phyloP scores from a whole-genome alignment of 305 asterid genomes.

The Salvia sclarea region DNA sequence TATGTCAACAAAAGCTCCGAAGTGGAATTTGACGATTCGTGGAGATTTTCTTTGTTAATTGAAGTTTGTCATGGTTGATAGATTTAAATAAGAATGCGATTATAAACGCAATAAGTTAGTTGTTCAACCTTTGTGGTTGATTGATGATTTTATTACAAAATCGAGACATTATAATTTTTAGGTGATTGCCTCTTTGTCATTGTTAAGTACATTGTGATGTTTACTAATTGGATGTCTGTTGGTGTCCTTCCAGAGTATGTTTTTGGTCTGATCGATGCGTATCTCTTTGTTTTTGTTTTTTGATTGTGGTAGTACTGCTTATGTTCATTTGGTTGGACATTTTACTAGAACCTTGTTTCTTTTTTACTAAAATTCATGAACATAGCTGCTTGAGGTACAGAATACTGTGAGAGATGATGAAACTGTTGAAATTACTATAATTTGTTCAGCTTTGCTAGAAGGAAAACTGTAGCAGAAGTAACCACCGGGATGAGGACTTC shows the following conservation, averaged over 20 bases:
- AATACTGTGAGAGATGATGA: neutral
- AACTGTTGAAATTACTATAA: conserved; percentile 35
- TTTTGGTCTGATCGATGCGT: neutral
- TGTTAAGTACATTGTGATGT: conserved; percentile 9
- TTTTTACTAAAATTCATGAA: neutral
- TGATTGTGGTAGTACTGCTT: neutral
- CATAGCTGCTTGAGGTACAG: neutral
- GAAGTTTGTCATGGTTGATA: conserved; percentile 29
- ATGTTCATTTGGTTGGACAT: neutral
- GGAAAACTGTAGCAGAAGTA: conserved; percentile 75
- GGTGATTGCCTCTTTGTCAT: conserved; percentile 13
- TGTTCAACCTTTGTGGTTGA: conserved; percentile 24
- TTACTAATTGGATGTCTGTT: conserved; percentile 15
- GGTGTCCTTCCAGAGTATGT: neutral
- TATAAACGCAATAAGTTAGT: conserved; percentile 32
- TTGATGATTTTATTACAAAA: conserved; percentile 14
- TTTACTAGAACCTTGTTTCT: neutral
- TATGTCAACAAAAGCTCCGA: conserved; percentile 36
- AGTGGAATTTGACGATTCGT: conserved; percentile 28
- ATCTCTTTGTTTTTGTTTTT: neutral
- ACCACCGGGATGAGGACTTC: conserved; percentile 62
- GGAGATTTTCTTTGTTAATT: conserved; percentile 18
- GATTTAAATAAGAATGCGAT: conserved; percentile 42
- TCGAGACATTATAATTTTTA: neutral
- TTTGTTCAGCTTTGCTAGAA: conserved; percentile 74